Conservation (phyloP, 495 filamentous ascomycete species). For the Penicillium arizonense region DNA sequence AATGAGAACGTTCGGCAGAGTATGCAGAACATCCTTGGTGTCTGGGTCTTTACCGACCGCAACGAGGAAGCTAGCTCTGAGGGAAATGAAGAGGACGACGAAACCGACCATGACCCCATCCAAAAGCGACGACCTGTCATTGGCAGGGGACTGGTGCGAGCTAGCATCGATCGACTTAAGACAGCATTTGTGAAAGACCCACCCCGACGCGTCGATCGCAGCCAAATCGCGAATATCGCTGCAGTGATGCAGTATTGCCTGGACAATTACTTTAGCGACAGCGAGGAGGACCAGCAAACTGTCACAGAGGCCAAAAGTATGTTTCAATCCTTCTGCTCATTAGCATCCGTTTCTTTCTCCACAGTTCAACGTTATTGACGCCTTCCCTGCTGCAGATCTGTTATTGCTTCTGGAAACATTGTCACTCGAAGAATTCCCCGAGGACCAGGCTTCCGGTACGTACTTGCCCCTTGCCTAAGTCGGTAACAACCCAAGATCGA, state of each 20-base stretch:
- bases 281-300: conserved; percentile 38
- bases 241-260: conserved; percentile 44
- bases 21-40: conserved; percentile 55
- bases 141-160: conserved; percentile 34
- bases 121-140: conserved; percentile 19
- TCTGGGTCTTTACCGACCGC: conserved; percentile 50
- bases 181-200: conserved; percentile 25
- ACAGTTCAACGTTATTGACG: conserved; percentile 7
- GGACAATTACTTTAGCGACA: conserved; percentile 33
- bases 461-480: conserved; percentile 9
- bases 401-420: conserved; percentile 33
- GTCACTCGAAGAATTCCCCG: conserved; percentile 31
- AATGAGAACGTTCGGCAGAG: conserved; percentile 53
- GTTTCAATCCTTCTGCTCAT: conserved; percentile 5
- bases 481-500: background rate
- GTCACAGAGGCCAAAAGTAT: conserved; percentile 39
- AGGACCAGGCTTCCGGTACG: conserved; percentile 45
- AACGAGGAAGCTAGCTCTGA: conserved; percentile 7
- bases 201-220: conserved; percentile 32
- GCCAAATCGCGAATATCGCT: conserved; percentile 35
- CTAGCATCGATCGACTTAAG: conserved; percentile 35
- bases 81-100: background rate
- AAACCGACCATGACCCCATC: conserved; percentile 19
- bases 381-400: conserved; percentile 19
- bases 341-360: background rate